phyloP scores from a whole-genome alignment of 176 grass and related monocot genomes.

The Metroxylon sagu region DNA sequence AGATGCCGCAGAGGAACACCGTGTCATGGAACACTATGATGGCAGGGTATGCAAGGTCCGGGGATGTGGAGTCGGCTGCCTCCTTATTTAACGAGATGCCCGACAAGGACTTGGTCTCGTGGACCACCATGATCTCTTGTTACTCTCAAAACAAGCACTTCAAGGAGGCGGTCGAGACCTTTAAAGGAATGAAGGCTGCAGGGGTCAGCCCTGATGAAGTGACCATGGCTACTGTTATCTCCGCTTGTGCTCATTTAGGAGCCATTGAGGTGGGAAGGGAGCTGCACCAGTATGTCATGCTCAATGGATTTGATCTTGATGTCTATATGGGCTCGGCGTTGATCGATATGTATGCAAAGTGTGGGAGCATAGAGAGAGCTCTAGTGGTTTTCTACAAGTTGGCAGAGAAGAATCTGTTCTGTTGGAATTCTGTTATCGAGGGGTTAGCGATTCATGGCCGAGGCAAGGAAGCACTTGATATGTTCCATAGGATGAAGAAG shows the following conservation, averaged over 20 bases:
- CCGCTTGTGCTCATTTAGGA: slow-evolving; percentile 24
- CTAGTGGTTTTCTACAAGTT: slow-evolving; percentile 23
- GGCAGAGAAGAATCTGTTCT: slow-evolving; percentile 19
- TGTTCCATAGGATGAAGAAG: slow-evolving; percentile 16
- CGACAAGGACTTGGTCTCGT: slow-evolving; percentile 13
- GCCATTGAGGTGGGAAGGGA: slow-evolving; percentile 16
- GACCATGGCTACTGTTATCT: slow-evolving; percentile 8
- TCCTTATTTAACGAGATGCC: slow-evolving; percentile 16
- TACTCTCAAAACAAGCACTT: slow-evolving; percentile 18
- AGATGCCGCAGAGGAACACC: slow-evolving; percentile 12
- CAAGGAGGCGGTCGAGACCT: slow-evolving; percentile 9
- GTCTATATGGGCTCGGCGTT: slow-evolving; percentile 19
- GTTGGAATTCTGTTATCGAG: slow-evolving; percentile 26
- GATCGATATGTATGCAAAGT: slow-evolving; percentile 25
- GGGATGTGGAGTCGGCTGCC: not conserved
- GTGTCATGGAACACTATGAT: slow-evolving; percentile 23
- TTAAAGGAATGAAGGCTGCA: slow-evolving; percentile 10
- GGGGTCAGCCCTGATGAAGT: slow-evolving; percentile 15
- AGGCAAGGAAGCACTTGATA: not conserved
- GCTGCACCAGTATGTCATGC: slow-evolving; percentile 6
- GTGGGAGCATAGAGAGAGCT: slow-evolving; percentile 16
- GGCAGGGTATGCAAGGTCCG: slow-evolving; percentile 2
- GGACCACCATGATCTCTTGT: slow-evolving; percentile 27
- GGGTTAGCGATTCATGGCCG: slow-evolving; percentile 11
- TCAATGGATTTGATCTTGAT: slow-evolving; percentile 5